Conservation (phyloP, 805 yeast species). For the Starmerella apicola region DNA sequence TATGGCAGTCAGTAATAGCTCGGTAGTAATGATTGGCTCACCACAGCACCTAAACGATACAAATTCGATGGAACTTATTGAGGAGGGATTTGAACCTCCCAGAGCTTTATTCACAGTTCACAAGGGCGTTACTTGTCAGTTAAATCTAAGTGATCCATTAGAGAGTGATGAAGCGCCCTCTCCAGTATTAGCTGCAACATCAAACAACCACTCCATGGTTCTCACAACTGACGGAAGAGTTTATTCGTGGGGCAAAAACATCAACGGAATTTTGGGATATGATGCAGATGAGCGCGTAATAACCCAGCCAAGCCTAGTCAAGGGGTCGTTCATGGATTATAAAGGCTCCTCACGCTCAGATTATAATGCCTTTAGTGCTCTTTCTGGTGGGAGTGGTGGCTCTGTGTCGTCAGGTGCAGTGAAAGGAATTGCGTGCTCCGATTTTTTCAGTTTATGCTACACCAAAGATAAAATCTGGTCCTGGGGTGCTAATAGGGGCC, state of each 20-base stretch:
- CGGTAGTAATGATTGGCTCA: conserved; percentile 7
- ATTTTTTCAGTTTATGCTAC: conserved; percentile 10
- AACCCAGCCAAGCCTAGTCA: conserved; percentile 11
- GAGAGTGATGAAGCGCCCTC: neutral
- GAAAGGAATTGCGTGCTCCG: conserved; percentile 13
- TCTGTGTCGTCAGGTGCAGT: neutral
- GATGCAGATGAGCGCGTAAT: conserved; percentile 12
- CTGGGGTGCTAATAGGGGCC: conserved; percentile 23
- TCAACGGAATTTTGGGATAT: conserved; percentile 18
- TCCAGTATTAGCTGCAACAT: conserved; percentile 8
- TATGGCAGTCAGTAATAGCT: conserved; percentile 9
- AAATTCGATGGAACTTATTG: too few relatives aligned
- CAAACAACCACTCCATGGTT: conserved; percentile 15
- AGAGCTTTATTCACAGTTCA: neutral
- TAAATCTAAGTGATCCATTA: neutral
- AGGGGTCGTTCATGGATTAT: conserved; percentile 9
- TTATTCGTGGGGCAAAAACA: conserved; percentile 21
- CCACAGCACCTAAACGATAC: neutral
- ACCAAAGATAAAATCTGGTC: conserved; percentile 12
- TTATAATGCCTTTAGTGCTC: conserved; percentile 16
- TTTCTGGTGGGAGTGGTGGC: neutral
- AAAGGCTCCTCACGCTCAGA: neutral
- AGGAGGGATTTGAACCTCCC: too few relatives aligned
- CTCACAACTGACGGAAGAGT: conserved; percentile 13
- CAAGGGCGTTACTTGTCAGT: neutral